Evolutionary conservation across 1,139 yeast genomes (phyloP).

Genomic region (Suhomyces guaymorum): DNA sequence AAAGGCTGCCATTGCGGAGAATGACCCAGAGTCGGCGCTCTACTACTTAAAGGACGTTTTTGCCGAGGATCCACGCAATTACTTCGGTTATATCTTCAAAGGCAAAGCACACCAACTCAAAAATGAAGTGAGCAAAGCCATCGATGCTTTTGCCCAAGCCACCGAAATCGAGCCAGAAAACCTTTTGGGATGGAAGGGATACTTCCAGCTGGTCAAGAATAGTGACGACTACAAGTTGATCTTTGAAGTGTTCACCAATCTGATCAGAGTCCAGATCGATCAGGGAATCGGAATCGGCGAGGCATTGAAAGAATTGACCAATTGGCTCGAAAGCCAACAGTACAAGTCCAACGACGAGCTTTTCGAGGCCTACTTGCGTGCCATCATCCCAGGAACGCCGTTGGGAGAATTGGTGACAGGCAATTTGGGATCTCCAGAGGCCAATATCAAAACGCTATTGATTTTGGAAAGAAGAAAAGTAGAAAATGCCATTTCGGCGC

Average conservation of each 20-base stretch:
- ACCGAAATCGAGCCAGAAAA: conserved; percentile 54
- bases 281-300: conserved; percentile 46
- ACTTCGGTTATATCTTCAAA: conserved; percentile 63
- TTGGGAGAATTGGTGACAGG: conserved; percentile 59
- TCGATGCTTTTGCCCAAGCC: conserved; percentile 55
- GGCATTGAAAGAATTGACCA: conserved; percentile 46
- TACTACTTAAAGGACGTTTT: conserved; percentile 54
- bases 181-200: conserved; percentile 80
- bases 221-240: conserved; percentile 44
- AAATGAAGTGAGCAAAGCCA: conserved; percentile 45
- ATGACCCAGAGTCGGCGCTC: conserved; percentile 60
- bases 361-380: conserved; percentile 49
- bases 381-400: conserved; percentile 63
- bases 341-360: conserved; percentile 32
- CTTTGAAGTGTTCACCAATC: conserved; percentile 43
- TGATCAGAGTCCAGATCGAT: conserved; percentile 27
- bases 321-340: conserved; percentile 41
- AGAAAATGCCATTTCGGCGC: conserved; percentile 41
- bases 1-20: conserved; percentile 54
- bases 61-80: conserved; percentile 55
- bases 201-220: conserved; percentile 38
- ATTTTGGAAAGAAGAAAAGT: conserved; percentile 37
- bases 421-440: conserved; percentile 49
- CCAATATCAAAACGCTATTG: conserved; percentile 53
- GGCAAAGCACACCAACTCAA: conserved; percentile 59